Percentiles rank a stretch among this genome's conserved stretches.
Evolutionary conservation across 2,329 filamentous ascomycete genomes (phyloP).

Genomic region (Colletotrichum godetiae): DNA sequence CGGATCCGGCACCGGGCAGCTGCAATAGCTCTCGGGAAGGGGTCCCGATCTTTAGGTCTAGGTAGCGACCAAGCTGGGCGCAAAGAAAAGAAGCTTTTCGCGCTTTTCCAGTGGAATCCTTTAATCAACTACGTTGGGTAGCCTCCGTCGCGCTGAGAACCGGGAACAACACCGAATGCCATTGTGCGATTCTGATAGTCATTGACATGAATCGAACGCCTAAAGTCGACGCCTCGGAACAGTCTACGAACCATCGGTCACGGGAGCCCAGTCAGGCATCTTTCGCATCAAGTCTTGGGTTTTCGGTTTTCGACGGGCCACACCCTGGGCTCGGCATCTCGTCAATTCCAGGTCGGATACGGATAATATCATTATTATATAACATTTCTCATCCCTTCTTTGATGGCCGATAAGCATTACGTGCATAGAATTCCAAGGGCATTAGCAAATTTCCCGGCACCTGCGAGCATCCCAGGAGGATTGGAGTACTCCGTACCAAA

Average conservation of each 20-base stretch:
- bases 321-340: neutral
- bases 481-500: neutral
- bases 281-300: neutral
- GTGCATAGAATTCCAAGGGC: neutral
- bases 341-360: neutral
- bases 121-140: constrained; percentile 12
- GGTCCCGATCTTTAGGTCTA: constrained; percentile 17
- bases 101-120: neutral
- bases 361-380: constrained; percentile 20
- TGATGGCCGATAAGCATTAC: constrained; percentile 9
- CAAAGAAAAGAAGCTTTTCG: constrained; percentile 19
- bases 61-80: neutral
- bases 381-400: neutral
- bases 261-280: constrained; percentile 23
- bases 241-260: neutral
- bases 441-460: constrained; percentile 27
- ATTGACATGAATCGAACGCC: neutral
- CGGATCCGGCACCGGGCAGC: constrained; percentile 31
- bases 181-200: neutral
- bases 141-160: constrained; percentile 3
- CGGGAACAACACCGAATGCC: constrained; percentile 10
- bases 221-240: neutral
- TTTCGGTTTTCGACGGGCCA: neutral
- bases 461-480: constrained; percentile 24
- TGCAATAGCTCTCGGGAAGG: constrained; percentile 1